These are phyloP conservation scores for Gloeopeniophorella convolvens DNA, from an alignment of 768 basidiomycete species.

Conservation along the genomic window DNA sequence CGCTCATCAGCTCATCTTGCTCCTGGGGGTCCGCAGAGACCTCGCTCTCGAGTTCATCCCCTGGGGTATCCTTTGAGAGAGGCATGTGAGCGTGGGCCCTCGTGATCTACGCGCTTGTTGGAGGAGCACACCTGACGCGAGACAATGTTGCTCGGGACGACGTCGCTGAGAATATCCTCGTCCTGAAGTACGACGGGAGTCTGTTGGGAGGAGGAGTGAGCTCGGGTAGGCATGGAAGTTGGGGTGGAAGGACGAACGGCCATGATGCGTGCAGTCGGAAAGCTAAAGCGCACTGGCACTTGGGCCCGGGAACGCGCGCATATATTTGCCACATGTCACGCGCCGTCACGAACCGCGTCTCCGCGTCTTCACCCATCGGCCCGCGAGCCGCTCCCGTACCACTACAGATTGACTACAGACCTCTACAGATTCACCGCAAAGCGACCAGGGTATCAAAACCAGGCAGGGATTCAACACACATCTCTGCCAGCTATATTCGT, in stretches of 20 bases:
- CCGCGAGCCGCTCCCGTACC: too few relatives aligned
- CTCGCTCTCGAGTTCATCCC: constrained; percentile 71
- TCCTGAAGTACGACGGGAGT: constrained; percentile 32
- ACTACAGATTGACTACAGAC: too few relatives aligned
- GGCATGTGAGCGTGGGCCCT: constrained; percentile 26
- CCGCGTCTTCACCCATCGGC: too few relatives aligned
- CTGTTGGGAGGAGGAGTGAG: constrained; percentile 7
- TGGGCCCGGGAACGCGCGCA: background rate
- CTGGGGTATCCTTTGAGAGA: constrained; percentile 48
- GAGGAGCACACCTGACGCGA: constrained; percentile 64
- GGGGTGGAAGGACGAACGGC: constrained; percentile 16
- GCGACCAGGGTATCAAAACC: too few relatives aligned
- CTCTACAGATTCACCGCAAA: too few relatives aligned
- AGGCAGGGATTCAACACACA: too few relatives aligned
- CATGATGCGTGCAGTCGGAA: constrained; percentile 14
- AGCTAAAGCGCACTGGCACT: background rate
- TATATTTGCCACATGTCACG: constrained; percentile 2
- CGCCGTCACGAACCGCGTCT: too few relatives aligned
- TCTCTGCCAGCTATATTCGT: too few relatives aligned
- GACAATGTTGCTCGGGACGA: constrained; percentile 86
- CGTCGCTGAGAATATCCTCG: constrained; percentile 85
- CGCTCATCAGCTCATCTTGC: constrained; percentile 57
- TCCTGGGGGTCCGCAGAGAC: constrained; percentile 41
- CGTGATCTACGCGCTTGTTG: constrained; percentile 3
- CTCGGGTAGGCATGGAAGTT: background rate